These are phyloP conservation scores for Thielaviopsis ethacetica DNA, from an alignment of 2,329 filamentous ascomycete species.

Conservation along the genomic window DNA sequence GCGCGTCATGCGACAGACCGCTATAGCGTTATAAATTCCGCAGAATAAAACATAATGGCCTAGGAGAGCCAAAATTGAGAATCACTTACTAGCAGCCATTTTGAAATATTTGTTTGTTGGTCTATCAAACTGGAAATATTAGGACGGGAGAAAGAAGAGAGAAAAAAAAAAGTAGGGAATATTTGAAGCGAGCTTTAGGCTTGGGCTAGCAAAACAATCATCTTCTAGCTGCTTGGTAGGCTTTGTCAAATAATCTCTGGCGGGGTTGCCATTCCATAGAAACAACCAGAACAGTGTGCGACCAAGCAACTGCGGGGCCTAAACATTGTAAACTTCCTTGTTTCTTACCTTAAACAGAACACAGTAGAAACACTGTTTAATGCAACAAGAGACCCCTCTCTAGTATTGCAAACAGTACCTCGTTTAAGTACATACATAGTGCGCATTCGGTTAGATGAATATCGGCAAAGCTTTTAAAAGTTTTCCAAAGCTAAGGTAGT, in stretches of 20 bases:
- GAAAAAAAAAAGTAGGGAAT: background rate
- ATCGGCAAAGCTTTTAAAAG: conserved; percentile 1
- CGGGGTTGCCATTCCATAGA: conserved; percentile 9
- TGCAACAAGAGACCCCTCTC: background rate
- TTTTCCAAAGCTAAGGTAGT: conserved; percentile 3
- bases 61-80: background rate
- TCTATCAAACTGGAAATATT: background rate
- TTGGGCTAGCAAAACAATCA: background rate
- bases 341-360: background rate
- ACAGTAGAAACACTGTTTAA: conserved; percentile 4
- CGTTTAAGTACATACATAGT: background rate
- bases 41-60: background rate
- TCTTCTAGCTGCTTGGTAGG: background rate
- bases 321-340: background rate
- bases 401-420: background rate
- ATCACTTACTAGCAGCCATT: conserved; percentile 20
- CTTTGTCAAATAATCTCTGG: background rate
- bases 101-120: conserved; percentile 14
- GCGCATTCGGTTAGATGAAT: conserved; percentile 2
- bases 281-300: conserved; percentile 3
- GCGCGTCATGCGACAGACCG: background rate
- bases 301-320: conserved; percentile 4
- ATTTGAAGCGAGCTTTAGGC: background rate
- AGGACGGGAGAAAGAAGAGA: background rate
- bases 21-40: background rate